A percentile compares a stretch with the other conserved stretches of the same genome.
Conservation (phyloP, 306 rosid species). For the Arachis hypogaea region DNA sequence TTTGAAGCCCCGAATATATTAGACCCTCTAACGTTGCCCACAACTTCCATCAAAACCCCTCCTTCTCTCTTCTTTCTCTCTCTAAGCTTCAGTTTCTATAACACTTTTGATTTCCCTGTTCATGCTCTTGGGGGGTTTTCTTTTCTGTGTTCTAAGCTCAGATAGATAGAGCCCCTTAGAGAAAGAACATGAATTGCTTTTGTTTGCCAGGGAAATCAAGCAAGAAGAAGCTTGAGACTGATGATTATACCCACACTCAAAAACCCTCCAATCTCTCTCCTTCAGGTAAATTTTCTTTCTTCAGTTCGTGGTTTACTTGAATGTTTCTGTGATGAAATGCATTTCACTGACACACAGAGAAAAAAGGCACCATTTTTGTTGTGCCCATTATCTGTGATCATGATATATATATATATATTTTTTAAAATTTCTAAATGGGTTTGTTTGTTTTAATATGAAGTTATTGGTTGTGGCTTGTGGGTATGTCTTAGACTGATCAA, state of each 20-base stretch:
- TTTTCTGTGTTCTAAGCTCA: conserved; percentile 35
- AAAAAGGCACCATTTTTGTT: not conserved
- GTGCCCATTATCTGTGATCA: conserved; percentile 31
- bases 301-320: not conserved
- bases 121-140: conserved; percentile 1
- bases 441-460: not conserved
- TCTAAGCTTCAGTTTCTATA: conserved; percentile 14
- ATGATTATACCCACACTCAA: conserved; percentile 27
- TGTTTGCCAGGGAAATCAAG: conserved; percentile 50
- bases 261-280: conserved; percentile 47
- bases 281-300: conserved; percentile 42
- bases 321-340: conserved; percentile 6
- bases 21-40: conserved; percentile 15
- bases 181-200: conserved; percentile 69
- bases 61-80: not conserved
- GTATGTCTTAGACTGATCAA: conserved; percentile 27
- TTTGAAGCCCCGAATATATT: conserved; percentile 22
- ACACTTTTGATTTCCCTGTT: conserved; percentile 15
- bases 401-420: not conserved
- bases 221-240: conserved; percentile 33
- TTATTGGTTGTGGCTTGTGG: conserved; percentile 36
- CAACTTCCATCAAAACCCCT: not conserved
- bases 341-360: conserved; percentile 19
- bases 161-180: not conserved
- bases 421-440: conserved; percentile 10